Evolutionary conservation across 2,329 filamentous ascomycete species (phyloP), one percentile per base, ranked within the genome.

Genomic region (Claviceps paspali): DNA sequence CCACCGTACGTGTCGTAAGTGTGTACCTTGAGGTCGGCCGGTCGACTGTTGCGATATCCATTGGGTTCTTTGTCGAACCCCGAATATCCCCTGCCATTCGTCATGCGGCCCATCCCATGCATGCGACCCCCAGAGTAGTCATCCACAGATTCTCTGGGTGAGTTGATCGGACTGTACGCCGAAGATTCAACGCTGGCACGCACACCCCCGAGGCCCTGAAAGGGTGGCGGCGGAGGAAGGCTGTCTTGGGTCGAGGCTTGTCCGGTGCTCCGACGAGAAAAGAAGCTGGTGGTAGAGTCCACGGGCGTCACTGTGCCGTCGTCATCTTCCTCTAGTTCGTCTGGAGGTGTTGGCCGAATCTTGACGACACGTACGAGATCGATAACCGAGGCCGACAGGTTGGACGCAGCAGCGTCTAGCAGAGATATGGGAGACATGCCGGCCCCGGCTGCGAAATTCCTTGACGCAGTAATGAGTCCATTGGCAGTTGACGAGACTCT

Each of bases 401-500:
- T 86, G 18, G 84, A 91, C 6, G 88, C 86, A 2, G 91, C 88
- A 3, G 88, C 91, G 56, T 98, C 91, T 17, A 98, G 67, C 3
- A 98, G 63, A 5, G 85, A 93, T n/a, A 98, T 80, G 0, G 91
- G 91, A 1, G 85, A 88, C 23, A 98, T 72, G 22, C 91, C 91
- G 15, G 75, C 77, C 1, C 85, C 79, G 9, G 75, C 71, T 24
- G 82, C 79, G 56, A 91, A 94, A 52, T 94, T 94, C 63, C 92
- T 94, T 24, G 84, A 81, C 1, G 88, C 85, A 2, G 88, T 96
- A 50, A 96, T 95, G 40, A 98, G 67, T 52, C 88, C 91, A 65
- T 96, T 96, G 34, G 91, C 87, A 1, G 88, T 93, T 2, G 81
- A 80, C n/a, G 86, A 92, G 3, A 96, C 81, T 41, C 80, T 79